These are phyloP conservation scores for Colletotrichum nymphaeae DNA, from an alignment of 2,329 filamentous ascomycete species.

Conservation along the genomic window DNA sequence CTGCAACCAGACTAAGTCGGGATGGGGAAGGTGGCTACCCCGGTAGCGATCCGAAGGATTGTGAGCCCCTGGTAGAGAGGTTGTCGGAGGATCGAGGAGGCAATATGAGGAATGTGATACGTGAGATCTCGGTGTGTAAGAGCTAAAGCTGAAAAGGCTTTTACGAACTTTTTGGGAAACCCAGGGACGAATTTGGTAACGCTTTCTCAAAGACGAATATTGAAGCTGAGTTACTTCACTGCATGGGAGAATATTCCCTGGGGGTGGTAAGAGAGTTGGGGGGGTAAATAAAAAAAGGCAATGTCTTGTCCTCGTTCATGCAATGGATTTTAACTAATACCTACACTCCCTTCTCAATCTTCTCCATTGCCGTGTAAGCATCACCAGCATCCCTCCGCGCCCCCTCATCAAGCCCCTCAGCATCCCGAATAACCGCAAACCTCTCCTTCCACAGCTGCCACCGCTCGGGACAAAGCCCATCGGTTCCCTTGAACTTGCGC, in stretches of 20 bases:
- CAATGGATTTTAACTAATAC: no score
- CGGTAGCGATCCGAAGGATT: constrained; percentile 6
- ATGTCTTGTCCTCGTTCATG: no score
- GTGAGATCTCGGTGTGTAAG: neutral
- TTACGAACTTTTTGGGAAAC: neutral
- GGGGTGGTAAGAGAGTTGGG: no score
- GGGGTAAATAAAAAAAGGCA: no score
- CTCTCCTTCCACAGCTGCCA: constrained; percentile 38
- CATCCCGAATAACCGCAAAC: constrained; percentile 30
- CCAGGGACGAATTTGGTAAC: neutral
- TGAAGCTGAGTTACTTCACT: no score
- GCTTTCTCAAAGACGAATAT: no score
- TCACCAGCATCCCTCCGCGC: neutral
- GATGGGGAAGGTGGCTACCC: constrained; percentile 9
- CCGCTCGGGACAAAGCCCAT: constrained; percentile 33
- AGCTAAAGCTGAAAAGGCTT: neutral
- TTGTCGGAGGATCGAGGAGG: neutral
- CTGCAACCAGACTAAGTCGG: neutral
- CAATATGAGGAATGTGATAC: neutral
- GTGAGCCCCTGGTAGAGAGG: neutral
- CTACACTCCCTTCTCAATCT: neutral
- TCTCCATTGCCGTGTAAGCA: neutral
- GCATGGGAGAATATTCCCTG: no score
- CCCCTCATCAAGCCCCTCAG: constrained; percentile 22
- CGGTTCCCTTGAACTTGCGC: constrained; percentile 33